These are phyloP conservation scores for Eimeria nieschulzi DNA, from an alignment of 169 alveolate genomes.

Conservation along the genomic window DNA sequence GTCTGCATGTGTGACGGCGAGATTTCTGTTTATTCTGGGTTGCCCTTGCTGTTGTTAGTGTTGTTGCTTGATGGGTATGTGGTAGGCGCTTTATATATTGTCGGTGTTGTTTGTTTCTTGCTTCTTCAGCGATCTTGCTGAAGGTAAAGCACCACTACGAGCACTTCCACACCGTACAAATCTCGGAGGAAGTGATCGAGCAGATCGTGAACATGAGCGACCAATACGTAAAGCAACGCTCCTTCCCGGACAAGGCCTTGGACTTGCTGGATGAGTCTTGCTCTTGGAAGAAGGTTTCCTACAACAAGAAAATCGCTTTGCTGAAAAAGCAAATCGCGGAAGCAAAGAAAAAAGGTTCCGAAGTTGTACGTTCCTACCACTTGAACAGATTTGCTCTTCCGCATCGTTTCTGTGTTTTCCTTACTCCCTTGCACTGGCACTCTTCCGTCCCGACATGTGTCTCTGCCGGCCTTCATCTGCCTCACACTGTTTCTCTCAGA, in stretches of 20 bases:
- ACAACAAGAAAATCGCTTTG: background rate
- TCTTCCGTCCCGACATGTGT: background rate
- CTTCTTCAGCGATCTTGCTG: conserved; percentile 41
- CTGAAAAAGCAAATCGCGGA: background rate
- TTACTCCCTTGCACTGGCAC: background rate
- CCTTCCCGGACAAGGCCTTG: conserved; percentile 88
- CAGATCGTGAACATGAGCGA: conserved; percentile 85
- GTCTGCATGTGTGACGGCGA: background rate
- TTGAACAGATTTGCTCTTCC: background rate
- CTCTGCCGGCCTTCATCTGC: background rate
- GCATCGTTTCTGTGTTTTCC: background rate
- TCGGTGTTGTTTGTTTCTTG: too few species aligned
- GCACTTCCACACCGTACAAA: conserved; percentile 84
- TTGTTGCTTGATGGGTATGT: background rate
- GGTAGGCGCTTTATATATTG: background rate
- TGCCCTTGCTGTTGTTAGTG: background rate
- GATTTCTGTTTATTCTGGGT: background rate
- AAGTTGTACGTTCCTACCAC: background rate
- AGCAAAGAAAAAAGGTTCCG: background rate
- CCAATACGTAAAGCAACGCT: conserved; percentile 85
- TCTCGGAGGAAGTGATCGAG: conserved; percentile 85
- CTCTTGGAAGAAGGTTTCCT: conserved; percentile 3
- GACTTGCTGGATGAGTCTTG: conserved; percentile 82
- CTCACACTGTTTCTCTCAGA: conserved; percentile 24
- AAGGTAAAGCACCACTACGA: conserved; percentile 80